phyloP scores from a whole-genome alignment of 2,329 filamentous ascomycete species.

The Biscogniauxia mediterranea region DNA sequence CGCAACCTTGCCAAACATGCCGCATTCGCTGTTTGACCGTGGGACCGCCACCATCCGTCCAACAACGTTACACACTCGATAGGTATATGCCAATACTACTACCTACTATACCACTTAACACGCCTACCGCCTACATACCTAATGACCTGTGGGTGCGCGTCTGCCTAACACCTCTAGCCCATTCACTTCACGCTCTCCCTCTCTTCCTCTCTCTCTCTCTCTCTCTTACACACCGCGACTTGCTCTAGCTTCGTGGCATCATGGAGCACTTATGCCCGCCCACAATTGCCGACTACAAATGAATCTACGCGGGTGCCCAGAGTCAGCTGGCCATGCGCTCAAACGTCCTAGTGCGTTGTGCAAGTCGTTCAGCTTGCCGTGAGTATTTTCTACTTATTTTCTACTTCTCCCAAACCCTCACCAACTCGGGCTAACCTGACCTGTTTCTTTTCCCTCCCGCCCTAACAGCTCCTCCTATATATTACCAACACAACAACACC shows the following conservation, averaged over 20 bases:
- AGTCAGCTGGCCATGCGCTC: slow-evolving; percentile 31
- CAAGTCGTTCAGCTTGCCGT: slow-evolving; percentile 18
- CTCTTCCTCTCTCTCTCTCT: no score
- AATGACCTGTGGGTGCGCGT: slow-evolving; percentile 12
- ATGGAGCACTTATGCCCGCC: slow-evolving; percentile 28
- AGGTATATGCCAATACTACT: no score
- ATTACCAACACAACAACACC: neutral
- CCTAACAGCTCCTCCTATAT: slow-evolving; percentile 12
- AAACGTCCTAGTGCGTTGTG: slow-evolving; percentile 23
- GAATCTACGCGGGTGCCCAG: slow-evolving; percentile 23
- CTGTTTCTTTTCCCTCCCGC: neutral
- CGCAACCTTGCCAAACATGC: neutral
- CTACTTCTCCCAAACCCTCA: neutral
- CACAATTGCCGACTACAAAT: slow-evolving; percentile 21
- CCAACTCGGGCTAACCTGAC: neutral
- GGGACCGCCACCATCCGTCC: neutral
- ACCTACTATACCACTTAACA: neutral
- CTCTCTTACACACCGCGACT: neutral
- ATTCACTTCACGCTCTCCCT: no score
- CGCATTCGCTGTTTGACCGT: neutral
- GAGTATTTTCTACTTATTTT: slow-evolving; percentile 10
- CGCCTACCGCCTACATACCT: no score
- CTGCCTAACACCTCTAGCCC: slow-evolving; percentile 13
- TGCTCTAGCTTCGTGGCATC: slow-evolving; percentile 18
- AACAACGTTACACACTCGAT: no score